Percentiles rank a stretch among this genome's conserved stretches.
Conservation (phyloP, 1,139 yeast species). For the Diutina catenulata region DNA sequence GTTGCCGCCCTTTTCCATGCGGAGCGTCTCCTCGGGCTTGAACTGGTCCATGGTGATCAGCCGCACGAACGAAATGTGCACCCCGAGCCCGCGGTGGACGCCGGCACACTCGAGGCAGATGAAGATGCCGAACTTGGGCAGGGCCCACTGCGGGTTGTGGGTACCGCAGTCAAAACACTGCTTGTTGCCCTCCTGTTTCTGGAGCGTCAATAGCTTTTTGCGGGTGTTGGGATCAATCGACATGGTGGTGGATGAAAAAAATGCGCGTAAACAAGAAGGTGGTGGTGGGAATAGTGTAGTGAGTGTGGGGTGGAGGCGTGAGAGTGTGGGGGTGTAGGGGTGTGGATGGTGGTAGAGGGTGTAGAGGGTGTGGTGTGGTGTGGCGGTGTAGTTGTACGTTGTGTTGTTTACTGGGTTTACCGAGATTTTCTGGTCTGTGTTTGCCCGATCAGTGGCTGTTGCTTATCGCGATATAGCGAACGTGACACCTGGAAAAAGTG, state of each 20-base stretch:
- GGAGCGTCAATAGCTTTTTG: slow-evolving; percentile 67
- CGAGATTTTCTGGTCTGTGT: not conserved
- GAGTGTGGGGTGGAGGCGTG: not conserved
- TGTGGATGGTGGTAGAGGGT: not conserved
- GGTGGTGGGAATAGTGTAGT: not conserved
- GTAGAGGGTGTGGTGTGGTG: not conserved
- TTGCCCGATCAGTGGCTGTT: too few relatives aligned
- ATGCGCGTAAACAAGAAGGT: not conserved
- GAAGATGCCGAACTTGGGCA: slow-evolving; percentile 93
- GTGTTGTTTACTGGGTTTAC: not conserved
- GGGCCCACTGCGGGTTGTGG: slow-evolving; percentile 98
- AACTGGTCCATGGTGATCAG: slow-evolving; percentile 97
- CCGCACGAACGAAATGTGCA: slow-evolving; percentile 91
- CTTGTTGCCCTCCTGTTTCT: slow-evolving; percentile 73
- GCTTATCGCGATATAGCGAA: too few relatives aligned
- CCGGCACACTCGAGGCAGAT: slow-evolving; percentile 98
- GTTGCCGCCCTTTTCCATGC: slow-evolving; percentile 96
- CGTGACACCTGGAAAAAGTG: too few relatives aligned
- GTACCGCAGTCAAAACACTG: slow-evolving; percentile 91
- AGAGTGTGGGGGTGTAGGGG: slow-evolving; percentile 2
- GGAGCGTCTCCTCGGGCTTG: slow-evolving; percentile 75
- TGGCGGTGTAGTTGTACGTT: not conserved
- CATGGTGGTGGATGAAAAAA: slow-evolving; percentile 19
- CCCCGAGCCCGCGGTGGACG: slow-evolving; percentile 91
- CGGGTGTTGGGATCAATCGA: slow-evolving; percentile 86